Conservation (phyloP, 768 basidiomycete genomes). For the Dioszegia hungarica region DNA sequence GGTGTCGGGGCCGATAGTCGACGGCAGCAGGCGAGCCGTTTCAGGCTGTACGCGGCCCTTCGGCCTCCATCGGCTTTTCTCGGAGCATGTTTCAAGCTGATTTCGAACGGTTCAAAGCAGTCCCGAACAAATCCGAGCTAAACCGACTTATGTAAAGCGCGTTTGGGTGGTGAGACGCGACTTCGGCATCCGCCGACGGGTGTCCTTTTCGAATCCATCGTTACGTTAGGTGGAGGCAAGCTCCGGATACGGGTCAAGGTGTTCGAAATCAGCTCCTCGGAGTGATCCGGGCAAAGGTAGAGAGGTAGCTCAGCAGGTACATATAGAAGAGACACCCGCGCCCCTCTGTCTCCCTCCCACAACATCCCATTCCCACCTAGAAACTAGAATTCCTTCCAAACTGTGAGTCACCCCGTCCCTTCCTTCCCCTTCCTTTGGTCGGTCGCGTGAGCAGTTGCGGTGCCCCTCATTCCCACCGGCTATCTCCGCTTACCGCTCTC, state of each 20-base stretch:
- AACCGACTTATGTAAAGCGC: background rate
- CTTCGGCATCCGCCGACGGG: background rate
- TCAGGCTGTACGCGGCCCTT: too few relatives aligned
- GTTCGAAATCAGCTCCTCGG: conserved; percentile 2
- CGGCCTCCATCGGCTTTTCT: conserved; percentile 5
- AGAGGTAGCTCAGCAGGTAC: background rate
- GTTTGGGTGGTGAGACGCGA: background rate
- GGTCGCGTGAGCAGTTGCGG: background rate
- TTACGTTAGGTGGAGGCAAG: background rate
- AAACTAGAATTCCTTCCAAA: background rate
- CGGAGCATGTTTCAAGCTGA: background rate
- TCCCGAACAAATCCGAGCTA: conserved; percentile 4
- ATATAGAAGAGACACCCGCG: background rate
- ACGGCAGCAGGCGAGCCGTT: too few relatives aligned
- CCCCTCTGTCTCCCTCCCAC: background rate
- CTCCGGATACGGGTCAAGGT: background rate
- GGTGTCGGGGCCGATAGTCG: too few relatives aligned
- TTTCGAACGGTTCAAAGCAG: background rate
- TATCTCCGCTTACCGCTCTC: background rate
- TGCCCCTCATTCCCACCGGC: background rate
- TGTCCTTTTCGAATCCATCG: conserved; percentile 3
- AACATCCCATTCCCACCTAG: background rate
- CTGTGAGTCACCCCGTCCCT: background rate
- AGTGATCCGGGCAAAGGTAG: conserved; percentile 1
- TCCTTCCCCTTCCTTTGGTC: background rate